phyloP scores from a whole-genome alignment of 345 rosid species.

The Crucihimalaya himalaica region DNA sequence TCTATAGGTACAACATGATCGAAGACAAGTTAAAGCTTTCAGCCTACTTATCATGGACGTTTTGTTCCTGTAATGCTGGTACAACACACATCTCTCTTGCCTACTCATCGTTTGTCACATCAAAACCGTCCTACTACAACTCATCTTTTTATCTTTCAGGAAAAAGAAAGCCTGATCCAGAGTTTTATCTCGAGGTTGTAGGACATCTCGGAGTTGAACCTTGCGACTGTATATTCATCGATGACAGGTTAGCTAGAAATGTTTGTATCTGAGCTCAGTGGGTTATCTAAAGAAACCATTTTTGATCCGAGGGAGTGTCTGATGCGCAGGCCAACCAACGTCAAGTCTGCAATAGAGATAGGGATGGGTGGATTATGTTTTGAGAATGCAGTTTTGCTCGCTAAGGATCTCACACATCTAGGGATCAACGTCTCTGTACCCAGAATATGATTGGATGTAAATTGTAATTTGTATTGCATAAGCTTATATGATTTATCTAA shows the following conservation, averaged over 20 bases:
- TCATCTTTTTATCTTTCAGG: constrained; percentile 47
- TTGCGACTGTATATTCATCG: constrained; percentile 68
- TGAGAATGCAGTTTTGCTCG: constrained; percentile 55
- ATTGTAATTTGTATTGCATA: background rate
- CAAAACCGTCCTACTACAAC: background rate
- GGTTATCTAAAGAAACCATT: background rate
- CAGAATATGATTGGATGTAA: constrained; percentile 21
- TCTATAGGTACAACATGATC: constrained; percentile 65
- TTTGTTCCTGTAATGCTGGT: constrained; percentile 80
- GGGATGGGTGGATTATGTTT: constrained; percentile 75
- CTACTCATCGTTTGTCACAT: background rate
- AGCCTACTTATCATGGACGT: constrained; percentile 82
- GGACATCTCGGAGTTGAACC: constrained; percentile 73
- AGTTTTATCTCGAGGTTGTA: constrained; percentile 60
- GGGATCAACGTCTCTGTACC: constrained; percentile 51
- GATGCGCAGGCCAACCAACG: constrained; percentile 59
- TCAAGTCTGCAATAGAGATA: constrained; percentile 67
- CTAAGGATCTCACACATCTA: constrained; percentile 48
- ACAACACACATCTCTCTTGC: constrained; percentile 31
- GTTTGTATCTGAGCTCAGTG: background rate
- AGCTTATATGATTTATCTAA: background rate
- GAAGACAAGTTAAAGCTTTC: constrained; percentile 80
- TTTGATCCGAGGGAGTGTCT: constrained; percentile 18
- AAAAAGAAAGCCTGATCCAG: constrained; percentile 90
- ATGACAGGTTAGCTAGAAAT: constrained; percentile 64